phyloP scores from a whole-genome alignment of 306 rosid genomes.

The Lotus japonicus region DNA sequence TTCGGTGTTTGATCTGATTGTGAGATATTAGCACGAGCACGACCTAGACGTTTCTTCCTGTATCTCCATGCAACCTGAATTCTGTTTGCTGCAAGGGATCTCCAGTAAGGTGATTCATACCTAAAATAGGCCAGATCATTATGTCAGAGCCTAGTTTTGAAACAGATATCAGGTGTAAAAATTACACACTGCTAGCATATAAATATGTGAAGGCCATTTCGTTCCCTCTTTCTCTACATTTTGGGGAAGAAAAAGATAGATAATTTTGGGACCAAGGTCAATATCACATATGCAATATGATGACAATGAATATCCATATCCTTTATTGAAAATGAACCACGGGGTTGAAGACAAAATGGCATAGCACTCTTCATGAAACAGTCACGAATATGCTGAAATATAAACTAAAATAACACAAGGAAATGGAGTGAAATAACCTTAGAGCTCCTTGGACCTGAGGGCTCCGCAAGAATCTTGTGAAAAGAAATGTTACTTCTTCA shows the following conservation, averaged over 20 bases:
- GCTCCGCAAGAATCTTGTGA: conserved; percentile 62
- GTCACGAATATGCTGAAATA: not conserved
- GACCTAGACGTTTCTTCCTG: conserved; percentile 43
- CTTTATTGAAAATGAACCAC: not conserved
- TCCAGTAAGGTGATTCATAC: conserved; percentile 84
- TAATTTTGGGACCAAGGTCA: not conserved
- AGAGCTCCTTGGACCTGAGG: conserved; percentile 71
- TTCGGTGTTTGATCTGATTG: too few relatives aligned
- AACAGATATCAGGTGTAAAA: too few relatives aligned
- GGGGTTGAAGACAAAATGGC: not conserved
- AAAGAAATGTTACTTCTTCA: conserved; percentile 70
- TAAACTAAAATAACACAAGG: not conserved
- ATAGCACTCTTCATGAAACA: not conserved
- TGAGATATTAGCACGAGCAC: conserved; percentile 28
- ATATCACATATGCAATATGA: too few relatives aligned
- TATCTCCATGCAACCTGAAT: conserved; percentile 87
- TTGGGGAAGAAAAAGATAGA: too few relatives aligned
- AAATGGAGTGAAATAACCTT: conserved; percentile 38
- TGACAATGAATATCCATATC: too few relatives aligned
- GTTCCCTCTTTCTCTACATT: too few relatives aligned
- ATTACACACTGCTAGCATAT: too few relatives aligned
- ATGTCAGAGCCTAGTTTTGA: not conserved
- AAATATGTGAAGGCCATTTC: too few relatives aligned
- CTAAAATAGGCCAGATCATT: conserved; percentile 14
- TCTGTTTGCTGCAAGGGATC: conserved; percentile 55